phyloP scores from a whole-genome alignment of 805 yeast genomes.

The Kluyveromyces dobzhanskii region DNA sequence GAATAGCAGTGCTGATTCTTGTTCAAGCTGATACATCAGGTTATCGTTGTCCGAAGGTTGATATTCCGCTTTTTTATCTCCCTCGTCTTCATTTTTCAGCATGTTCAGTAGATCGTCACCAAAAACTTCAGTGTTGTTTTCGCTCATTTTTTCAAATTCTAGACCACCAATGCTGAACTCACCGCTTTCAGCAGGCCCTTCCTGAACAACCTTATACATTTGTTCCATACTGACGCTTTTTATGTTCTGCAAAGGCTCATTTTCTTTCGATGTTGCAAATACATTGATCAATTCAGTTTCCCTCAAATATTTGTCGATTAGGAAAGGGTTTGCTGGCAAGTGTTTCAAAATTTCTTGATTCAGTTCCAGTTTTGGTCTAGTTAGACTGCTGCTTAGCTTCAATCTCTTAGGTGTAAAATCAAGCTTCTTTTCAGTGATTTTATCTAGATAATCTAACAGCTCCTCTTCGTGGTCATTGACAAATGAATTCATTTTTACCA shows the following conservation, averaged over 20 bases:
- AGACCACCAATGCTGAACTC: conserved; percentile 22
- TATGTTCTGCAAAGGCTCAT: conserved; percentile 7
- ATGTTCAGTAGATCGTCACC: conserved; percentile 22
- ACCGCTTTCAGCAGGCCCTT: conserved; percentile 6
- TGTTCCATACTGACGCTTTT: conserved; percentile 11
- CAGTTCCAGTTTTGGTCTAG: conserved; percentile 45
- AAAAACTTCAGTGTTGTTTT: conserved; percentile 25
- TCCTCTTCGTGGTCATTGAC: conserved; percentile 49
- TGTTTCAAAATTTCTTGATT: conserved; percentile 46
- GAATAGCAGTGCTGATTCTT: conserved; percentile 18
- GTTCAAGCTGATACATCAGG: conserved; percentile 15
- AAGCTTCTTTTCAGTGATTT: conserved; percentile 59
- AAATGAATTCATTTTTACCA: conserved; percentile 62
- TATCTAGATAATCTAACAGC: conserved; percentile 60
- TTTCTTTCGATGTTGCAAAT: conserved; percentile 22
- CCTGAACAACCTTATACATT: conserved; percentile 8
- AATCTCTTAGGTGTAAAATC: conserved; percentile 54
- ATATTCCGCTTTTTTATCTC: neutral
- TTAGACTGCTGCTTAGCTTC: conserved; percentile 47
- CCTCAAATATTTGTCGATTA: conserved; percentile 57
- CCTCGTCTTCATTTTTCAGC: conserved; percentile 13
- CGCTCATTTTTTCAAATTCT: conserved; percentile 26
- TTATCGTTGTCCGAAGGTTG: conserved; percentile 2
- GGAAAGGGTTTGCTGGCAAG: conserved; percentile 58
- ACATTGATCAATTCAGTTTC: conserved; percentile 50